A percentile compares a stretch with the other conserved stretches of the same genome.
Conservation (phyloP, 2,329 filamentous ascomycete genomes). For the Exutisphaerella laricina region DNA sequence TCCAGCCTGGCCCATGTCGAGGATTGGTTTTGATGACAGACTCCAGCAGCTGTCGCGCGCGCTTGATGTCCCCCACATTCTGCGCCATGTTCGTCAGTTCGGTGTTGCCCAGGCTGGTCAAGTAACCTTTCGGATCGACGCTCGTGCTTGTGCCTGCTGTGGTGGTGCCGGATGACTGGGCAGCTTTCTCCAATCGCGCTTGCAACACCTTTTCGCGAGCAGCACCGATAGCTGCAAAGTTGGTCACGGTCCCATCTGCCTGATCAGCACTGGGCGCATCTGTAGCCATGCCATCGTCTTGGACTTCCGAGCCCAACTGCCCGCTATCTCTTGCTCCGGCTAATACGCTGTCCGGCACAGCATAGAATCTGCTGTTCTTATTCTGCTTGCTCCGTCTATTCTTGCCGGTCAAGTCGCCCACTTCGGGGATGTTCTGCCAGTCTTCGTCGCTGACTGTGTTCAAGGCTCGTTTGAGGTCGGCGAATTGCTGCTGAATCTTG, state of each 20-base stretch:
- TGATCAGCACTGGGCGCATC: constrained; percentile 47
- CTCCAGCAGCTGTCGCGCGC: constrained; percentile 85
- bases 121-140: constrained; percentile 92
- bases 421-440: constrained; percentile 92
- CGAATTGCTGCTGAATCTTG: constrained; percentile 97
- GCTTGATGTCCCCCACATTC: constrained; percentile 89
- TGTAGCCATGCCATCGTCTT: constrained; percentile 59
- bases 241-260: constrained; percentile 85
- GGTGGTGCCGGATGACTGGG: constrained; percentile 59
- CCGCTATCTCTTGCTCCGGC: constrained; percentile 74
- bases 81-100: constrained; percentile 63
- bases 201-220: constrained; percentile 94
- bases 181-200: constrained; percentile 87
- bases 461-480: constrained; percentile 86
- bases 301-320: constrained; percentile 83
- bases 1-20: constrained; percentile 91
- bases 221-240: constrained; percentile 95
- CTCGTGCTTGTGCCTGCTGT: constrained; percentile 78
- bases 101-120: constrained; percentile 82
- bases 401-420: constrained; percentile 93
- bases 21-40: constrained; percentile 97
- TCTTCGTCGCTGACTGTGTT: constrained; percentile 88
- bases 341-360: constrained; percentile 91
- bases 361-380: constrained; percentile 78
- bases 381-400: constrained; percentile 82